A percentile compares a stretch with the other conserved stretches of the same genome.
phyloP scores from a whole-genome alignment of 2,329 filamentous ascomycete genomes.

The Pyrenophora seminiperda region DNA sequence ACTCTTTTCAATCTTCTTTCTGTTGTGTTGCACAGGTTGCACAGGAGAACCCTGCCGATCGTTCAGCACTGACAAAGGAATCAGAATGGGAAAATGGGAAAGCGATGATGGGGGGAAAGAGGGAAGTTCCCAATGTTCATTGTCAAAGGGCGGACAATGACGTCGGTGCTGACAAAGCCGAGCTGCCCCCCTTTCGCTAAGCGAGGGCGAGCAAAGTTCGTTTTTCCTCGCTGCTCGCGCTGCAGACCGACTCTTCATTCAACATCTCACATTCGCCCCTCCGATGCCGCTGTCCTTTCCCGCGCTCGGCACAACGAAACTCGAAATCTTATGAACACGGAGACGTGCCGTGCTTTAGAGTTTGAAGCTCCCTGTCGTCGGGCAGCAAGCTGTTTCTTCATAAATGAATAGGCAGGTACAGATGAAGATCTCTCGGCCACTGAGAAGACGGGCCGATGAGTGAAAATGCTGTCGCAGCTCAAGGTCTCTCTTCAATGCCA shows the following conservation, averaged over 20 bases:
- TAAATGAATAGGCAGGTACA: conserved; percentile 22
- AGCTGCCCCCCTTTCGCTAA: conserved; percentile 11
- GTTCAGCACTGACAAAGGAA: background rate
- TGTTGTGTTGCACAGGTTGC: background rate
- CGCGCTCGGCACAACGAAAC: background rate
- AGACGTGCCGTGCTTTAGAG: conserved; percentile 20
- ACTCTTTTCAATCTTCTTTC: too few relatives aligned
- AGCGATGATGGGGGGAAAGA: too few relatives aligned
- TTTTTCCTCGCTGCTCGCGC: conserved; percentile 11
- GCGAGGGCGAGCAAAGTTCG: conserved; percentile 10
- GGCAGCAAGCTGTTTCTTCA: conserved; percentile 30
- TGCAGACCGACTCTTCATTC: conserved; percentile 10
- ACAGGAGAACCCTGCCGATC: background rate
- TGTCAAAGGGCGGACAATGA: background rate
- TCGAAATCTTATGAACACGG: background rate
- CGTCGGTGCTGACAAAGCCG: conserved; percentile 15
- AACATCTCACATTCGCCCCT: conserved; percentile 1
- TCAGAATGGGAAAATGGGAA: too few relatives aligned
- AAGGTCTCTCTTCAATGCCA: conserved; percentile 7
- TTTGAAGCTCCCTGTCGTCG: conserved; percentile 30
- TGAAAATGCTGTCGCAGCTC: conserved; percentile 3
- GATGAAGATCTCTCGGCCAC: conserved; percentile 16
- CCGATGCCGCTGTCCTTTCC: conserved; percentile 3
- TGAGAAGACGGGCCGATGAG: conserved; percentile 9
- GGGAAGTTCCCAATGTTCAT: too few relatives aligned